Conservation (phyloP, 495 filamentous ascomycete genomes). For the Astrocystis sublimbata region DNA sequence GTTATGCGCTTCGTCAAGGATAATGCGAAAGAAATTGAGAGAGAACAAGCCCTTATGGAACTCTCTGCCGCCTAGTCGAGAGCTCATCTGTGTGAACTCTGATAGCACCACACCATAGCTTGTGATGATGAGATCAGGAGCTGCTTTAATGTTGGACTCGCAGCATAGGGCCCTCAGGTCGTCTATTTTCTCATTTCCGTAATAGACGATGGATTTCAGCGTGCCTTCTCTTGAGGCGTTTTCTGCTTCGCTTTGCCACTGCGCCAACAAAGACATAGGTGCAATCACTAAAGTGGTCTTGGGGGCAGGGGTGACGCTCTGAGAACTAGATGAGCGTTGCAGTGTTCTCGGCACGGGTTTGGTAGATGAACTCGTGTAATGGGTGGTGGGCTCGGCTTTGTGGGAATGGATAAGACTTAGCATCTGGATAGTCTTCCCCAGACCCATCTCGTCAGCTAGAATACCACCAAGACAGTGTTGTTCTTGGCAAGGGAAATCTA, state of each 20-base stretch:
- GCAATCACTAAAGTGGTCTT: slow-evolving; percentile 93
- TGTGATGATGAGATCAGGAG: slow-evolving; percentile 91
- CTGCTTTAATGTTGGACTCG: slow-evolving; percentile 66
- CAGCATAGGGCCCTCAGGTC: slow-evolving; percentile 78
- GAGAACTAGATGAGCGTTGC: slow-evolving; percentile 56
- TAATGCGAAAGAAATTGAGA: slow-evolving; percentile 88
- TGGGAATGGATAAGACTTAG: slow-evolving; percentile 88
- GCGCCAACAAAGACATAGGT: slow-evolving; percentile 88
- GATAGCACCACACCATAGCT: slow-evolving; percentile 91
- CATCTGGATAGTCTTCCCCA: slow-evolving; percentile 98
- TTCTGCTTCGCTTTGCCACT: slow-evolving; percentile 94
- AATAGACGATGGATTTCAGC: slow-evolving; percentile 84
- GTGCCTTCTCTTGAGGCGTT: slow-evolving; percentile 82
- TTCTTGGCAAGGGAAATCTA: slow-evolving; percentile 89
- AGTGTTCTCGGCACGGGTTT: slow-evolving; percentile 49
- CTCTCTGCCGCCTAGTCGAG: slow-evolving; percentile 55
- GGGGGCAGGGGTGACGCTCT: slow-evolving; percentile 65
- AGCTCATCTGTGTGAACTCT: slow-evolving; percentile 73
- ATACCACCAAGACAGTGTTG: slow-evolving; percentile 94
- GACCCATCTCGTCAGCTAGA: slow-evolving; percentile 86
- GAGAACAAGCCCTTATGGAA: slow-evolving; percentile 79
- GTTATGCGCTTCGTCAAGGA: slow-evolving; percentile 90
- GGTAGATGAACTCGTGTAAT: slow-evolving; percentile 2
- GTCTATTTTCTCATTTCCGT: slow-evolving; percentile 77
- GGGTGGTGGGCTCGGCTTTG: slow-evolving; percentile 57